phyloP scores from a whole-genome alignment of 805 yeast species.

The Yarrowia keelungensis region DNA sequence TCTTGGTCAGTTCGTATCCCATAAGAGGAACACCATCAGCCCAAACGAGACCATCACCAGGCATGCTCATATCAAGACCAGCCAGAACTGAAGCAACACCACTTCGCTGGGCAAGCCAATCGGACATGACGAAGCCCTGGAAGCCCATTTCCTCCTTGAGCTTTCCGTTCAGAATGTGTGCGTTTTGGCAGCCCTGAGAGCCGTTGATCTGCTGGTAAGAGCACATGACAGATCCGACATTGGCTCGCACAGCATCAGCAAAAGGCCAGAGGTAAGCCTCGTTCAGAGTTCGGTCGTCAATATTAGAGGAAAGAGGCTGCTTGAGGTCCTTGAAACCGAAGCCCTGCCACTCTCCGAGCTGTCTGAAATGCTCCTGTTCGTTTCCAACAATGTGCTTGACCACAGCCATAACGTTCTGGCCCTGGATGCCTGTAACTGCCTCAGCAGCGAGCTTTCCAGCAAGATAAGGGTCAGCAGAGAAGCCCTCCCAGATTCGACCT shows the following conservation, averaged over 20 bases:
- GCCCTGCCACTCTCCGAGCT: conserved; percentile 59
- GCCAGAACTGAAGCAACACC: conserved; percentile 64
- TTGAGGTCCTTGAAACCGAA: conserved; percentile 45
- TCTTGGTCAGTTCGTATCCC: conserved; percentile 64
- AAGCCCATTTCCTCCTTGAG: conserved; percentile 68
- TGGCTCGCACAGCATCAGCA: conserved; percentile 66
- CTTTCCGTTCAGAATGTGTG: conserved; percentile 60
- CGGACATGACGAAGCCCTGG: conserved; percentile 71
- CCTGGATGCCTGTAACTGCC: conserved; percentile 63
- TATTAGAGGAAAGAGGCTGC: conserved; percentile 59
- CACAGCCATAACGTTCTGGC: conserved; percentile 63
- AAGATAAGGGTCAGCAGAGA: conserved; percentile 67
- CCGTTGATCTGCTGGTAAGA: conserved; percentile 64
- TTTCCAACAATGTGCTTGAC: conserved; percentile 66
- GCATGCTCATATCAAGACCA: conserved; percentile 70
- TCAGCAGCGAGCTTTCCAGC: conserved; percentile 63
- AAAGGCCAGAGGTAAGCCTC: conserved; percentile 72
- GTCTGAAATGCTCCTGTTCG: conserved; percentile 68
- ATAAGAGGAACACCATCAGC: conserved; percentile 49
- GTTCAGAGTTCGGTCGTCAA: conserved; percentile 67
- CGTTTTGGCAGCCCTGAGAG: conserved; percentile 65
- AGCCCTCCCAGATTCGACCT: conserved; percentile 71
- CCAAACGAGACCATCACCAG: conserved; percentile 55
- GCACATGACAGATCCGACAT: conserved; percentile 68
- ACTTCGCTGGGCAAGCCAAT: conserved; percentile 69